Base-by-base conservation (phyloP, 2,329 filamentous ascomycete species). In the Talaromyces sp. region DNA sequence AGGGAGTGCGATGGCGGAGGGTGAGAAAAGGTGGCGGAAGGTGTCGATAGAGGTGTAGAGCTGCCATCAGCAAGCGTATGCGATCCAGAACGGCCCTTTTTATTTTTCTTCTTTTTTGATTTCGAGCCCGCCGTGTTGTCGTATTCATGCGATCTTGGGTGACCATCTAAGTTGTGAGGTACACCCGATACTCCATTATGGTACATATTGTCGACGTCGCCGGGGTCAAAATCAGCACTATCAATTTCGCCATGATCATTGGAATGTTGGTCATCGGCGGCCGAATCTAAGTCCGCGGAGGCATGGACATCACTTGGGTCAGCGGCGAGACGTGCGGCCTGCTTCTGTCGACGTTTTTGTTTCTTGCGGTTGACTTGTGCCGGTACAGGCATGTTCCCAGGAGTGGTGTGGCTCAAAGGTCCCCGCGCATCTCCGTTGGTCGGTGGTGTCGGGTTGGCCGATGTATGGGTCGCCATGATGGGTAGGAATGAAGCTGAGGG, bases 261-360 rank as follows among this genome's bases (percentile, higher is more conserved):
- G 44, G 66, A 65, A 44, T 54, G 60, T 53, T 57, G 58, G 42
- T 64, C 60, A 41, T 65, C 62, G 17, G 58, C 71, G 20, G 65
- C 63, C 22, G 51, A 66, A 57, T 72, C 69, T 27, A 51, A 44
- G 44, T 67, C 63, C 30, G 56, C 57, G 24, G 62, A 55, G 29
- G 54, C 48, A 49, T 67, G 63, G 35, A 64, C 63, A 52, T 68
- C 71, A 29, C 65, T 75, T 61, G 77, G 77, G 29, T 80, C 80
- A 40, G 81, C 84, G 27, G 83, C 83, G 68, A 87, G 84, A 55
- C 87, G 87, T 29, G 90, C 88, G 30, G 88, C 89, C 75, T 84
- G 80, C 72, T 97, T 97, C 69, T 90, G 88, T 61, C 92, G 85
- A 63, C 92, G 86, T 80, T 96, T 97, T 73, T 94, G 89, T 80